Evolutionary conservation across 2,329 filamentous ascomycete species (phyloP), one percentile per base, ranked within the genome.

Genomic region (Amphichorda felina): DNA sequence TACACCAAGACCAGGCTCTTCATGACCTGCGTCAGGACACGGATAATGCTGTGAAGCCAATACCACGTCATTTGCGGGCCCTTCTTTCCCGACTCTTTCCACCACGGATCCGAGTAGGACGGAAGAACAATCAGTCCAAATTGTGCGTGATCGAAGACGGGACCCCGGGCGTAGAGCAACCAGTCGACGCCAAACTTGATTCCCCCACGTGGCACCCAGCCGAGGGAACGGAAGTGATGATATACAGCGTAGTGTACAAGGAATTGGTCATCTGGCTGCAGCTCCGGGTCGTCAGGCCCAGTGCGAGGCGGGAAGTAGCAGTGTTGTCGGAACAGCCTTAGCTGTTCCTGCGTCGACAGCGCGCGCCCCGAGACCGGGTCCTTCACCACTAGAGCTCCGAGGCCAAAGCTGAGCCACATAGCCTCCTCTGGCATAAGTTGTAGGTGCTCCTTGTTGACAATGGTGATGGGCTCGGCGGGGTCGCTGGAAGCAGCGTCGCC

Each of bases 131-230:
- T 68, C 30, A 95, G 62, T 1, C 85, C 88, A 51, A 95, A 98
- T 51, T 96, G 87, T 16, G 91, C 91, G 52, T 98, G 91, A 16
- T 86, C 79, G 55, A 98, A 96, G 0, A 91, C 89, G 0, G 91
- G 91, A 0, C 91, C 91, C 15, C 87, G 80, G 38, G 86, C 79
- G 59, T 98, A 98, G 7, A 98, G 71, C n/a, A 98, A 64, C 64
- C 85, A 95, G 56, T 98, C 91, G 8, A 87, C 83, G 16, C 84
- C 85, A 48, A 98, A 98, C 52, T 98, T 98, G 53, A 94, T 79
- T 25, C 91, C 93, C 5, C 83, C 78, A 11, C 93, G 80, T 1
- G 93, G 82, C 1, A 95, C 85, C 89, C 91, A 98, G 17, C 91
- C 91, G 0, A 96, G 68, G 1, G 87, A 94, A 26, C 91, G 81